Evolutionary conservation across 208 protist species (phyloP), one percentile per base, ranked within the genome.

Genomic region (Trypanosoma rangeli): DNA sequence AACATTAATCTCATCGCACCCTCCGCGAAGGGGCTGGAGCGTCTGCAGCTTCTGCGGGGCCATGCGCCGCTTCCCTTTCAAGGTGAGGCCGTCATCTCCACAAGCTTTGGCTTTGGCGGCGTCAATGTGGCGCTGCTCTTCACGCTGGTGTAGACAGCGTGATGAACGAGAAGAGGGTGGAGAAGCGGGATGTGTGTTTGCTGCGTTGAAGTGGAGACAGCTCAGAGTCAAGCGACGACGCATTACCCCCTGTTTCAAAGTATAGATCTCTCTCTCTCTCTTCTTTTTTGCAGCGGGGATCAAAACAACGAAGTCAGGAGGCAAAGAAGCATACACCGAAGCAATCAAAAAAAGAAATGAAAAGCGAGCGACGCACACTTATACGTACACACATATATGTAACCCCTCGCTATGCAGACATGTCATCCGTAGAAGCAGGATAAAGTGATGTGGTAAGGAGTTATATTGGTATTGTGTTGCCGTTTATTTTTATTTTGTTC

Each of bases 81-180:
- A 26, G 69, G 75, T 46, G 74, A 94, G 1, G 84, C 83, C 5
- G 85, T 84, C 0, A 76, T 99, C 54, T 98, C 90, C 13, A 99
- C 98, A 46, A 98, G 94, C 55, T 99, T 99, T 82, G 98, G 98
- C 7, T 99, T 99, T 78, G 98, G 98, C 28, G 98, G 98, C 28
- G 90, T 97, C n/a, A 99, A 99, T 76, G 90, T 90, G 0, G 85
- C 88, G 4, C 68, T 97, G 61, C 78, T 97, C 8, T 94, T 97
- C 65, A 91, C 89, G n/a, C 57, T 46, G 9, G 56, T 66, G n/a
- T 53, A 56, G 42, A 42, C 10, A 42, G 39, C 2, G 31, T 26
- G 2, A 18, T 15, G 2, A 28, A 31, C 31, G 7, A n/a, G 33
- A 10, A 39, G 53, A 58, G 44, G 54, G 12, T 12, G 26, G 13